Evolutionary conservation across 2,329 filamentous ascomycete genomes (phyloP).

Genomic region (Aspergillus fijiensis): DNA sequence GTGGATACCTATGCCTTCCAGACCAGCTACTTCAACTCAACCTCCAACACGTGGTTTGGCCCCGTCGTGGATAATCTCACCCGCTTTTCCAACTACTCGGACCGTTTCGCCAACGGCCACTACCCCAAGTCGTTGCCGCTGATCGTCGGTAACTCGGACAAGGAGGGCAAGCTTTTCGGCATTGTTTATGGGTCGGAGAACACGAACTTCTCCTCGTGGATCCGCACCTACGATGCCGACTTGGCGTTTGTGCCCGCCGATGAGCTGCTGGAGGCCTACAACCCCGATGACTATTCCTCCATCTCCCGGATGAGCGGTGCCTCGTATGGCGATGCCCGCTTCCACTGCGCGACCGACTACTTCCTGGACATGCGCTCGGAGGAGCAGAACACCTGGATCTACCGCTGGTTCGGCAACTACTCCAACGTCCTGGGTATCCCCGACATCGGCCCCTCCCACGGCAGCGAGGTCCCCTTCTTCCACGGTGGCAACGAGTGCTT

Average conservation of each 20-base stretch:
- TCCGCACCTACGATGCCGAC: conserved; percentile 23
- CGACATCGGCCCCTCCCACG: conserved; percentile 20
- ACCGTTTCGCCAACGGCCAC: conserved; percentile 19
- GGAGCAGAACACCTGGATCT: conserved; percentile 23
- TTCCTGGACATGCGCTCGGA: conserved; percentile 20
- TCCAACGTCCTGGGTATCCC: conserved; percentile 18
- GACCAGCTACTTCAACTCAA: conserved; percentile 23
- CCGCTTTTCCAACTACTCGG: conserved; percentile 22
- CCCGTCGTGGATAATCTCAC: conserved; percentile 21
- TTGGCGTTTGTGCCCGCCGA: conserved; percentile 18
- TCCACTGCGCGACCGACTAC: conserved; percentile 23
- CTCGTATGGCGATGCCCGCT: conserved; percentile 25
- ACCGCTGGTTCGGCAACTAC: conserved; percentile 27
- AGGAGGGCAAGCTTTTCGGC: conserved; percentile 22
- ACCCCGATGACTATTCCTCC: conserved; percentile 18
- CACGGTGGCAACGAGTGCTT: conserved; percentile 27
- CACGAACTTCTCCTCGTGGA: conserved; percentile 21
- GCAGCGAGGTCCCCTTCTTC: conserved; percentile 26
- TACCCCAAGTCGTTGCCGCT: conserved; percentile 22
- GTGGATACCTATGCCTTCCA: conserved; percentile 23
- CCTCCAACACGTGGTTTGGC: conserved; percentile 25
- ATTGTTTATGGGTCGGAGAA: conserved; percentile 21
- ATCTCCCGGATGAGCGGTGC: conserved; percentile 23
- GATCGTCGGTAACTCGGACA: conserved; percentile 25
- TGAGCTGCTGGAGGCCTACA: conserved; percentile 18